These are phyloP conservation scores for Metschnikowia noctiluminum DNA, from an alignment of 805 yeast species.

Conservation along the genomic window DNA sequence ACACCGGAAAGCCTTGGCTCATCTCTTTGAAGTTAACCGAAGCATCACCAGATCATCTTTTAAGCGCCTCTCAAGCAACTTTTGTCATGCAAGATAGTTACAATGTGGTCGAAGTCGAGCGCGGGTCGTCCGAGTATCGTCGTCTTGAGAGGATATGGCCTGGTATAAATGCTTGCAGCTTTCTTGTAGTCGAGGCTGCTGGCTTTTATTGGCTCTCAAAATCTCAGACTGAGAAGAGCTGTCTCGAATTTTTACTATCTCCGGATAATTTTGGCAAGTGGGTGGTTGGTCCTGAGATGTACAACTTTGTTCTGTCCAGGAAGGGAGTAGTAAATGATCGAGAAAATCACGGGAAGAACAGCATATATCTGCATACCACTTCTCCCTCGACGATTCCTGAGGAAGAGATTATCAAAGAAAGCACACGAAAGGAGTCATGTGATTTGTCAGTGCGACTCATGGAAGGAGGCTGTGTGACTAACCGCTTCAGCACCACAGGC, in stretches of 20 bases:
- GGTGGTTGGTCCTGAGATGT: constrained; percentile 1
- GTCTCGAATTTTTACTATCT: constrained; percentile 5
- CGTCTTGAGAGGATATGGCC: constrained; percentile 2
- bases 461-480: constrained; percentile 12
- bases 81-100: constrained; percentile 1
- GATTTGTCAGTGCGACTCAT: constrained; percentile 14
- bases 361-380: not conserved
- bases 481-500: constrained; percentile 7
- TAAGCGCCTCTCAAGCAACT: constrained; percentile 3
- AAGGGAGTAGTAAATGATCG: no score
- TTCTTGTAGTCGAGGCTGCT: not conserved
- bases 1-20: not conserved
- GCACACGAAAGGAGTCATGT: constrained; percentile 1
- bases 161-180: not conserved
- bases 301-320: not conserved
- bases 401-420: not conserved
- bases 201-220: not conserved
- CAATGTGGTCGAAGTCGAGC: not conserved
- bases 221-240: constrained; percentile 1
- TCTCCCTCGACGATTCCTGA: not conserved
- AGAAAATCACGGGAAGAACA: no score
- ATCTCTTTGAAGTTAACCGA: not conserved
- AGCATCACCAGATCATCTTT: not conserved
- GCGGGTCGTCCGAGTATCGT: not conserved
- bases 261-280: constrained; percentile 2